Conservation (phyloP, 1,139 yeast genomes). For the Saccharomyces hybrid region DNA sequence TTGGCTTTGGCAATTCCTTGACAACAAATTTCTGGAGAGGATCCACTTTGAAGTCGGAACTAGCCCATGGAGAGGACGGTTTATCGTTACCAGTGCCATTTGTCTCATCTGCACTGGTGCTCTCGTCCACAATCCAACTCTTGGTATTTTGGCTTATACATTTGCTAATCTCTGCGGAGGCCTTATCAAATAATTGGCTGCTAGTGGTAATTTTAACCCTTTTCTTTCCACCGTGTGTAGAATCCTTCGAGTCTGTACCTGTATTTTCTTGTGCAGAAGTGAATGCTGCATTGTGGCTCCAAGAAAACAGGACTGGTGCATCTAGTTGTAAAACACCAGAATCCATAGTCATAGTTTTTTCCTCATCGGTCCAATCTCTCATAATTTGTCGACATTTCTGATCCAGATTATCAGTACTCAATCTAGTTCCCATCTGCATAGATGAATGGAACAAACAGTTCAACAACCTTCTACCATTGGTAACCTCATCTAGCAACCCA, state of each 20-base stretch:
- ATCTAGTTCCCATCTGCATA: not conserved
- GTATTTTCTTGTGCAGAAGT: not conserved
- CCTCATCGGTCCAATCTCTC: conserved; percentile 19
- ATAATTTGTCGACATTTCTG: conserved; percentile 9
- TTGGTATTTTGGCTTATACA: not conserved
- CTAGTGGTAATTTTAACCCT: conserved; percentile 12
- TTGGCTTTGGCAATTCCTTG: conserved; percentile 19
- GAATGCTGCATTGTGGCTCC: conserved; percentile 16
- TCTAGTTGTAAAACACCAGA: conserved; percentile 13
- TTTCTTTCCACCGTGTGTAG: not conserved
- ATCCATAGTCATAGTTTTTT: conserved; percentile 11
- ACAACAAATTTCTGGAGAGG: conserved; percentile 26
- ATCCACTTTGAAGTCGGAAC: conserved; percentile 22
- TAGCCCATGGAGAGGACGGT: conserved; percentile 4
- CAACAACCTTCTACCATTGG: conserved; percentile 21
- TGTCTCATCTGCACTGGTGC: not conserved
- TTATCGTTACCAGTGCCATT: conserved; percentile 5
- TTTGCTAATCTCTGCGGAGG: conserved; percentile 8
- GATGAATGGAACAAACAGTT: conserved; percentile 12
- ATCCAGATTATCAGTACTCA: not conserved
- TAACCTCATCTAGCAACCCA: conserved; percentile 18
- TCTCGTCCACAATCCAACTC: not conserved
- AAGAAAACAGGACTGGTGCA: conserved; percentile 22
- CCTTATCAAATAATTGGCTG: conserved; percentile 13
- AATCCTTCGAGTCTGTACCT: not conserved